A percentile compares a stretch with the other conserved stretches of the same genome.
These are phyloP conservation scores for Pichia pseudocactophila DNA, from an alignment of 805 yeast species.

Conservation along the genomic window DNA sequence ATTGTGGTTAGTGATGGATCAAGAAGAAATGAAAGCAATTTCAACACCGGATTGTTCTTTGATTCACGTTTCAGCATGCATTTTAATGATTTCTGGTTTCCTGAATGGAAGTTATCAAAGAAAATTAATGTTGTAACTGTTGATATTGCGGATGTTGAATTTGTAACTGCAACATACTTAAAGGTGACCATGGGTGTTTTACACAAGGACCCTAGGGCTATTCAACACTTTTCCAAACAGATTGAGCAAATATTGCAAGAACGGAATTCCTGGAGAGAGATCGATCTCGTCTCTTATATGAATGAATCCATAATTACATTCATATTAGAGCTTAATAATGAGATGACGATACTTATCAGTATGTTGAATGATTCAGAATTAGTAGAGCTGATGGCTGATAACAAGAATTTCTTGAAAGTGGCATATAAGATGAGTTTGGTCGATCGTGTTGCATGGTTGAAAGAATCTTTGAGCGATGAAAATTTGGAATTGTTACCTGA, in stretches of 20 bases:
- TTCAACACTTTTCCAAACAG: not conserved
- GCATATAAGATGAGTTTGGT: slow-evolving; percentile 38
- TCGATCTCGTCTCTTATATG: slow-evolving; percentile 31
- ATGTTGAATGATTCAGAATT: slow-evolving; percentile 22
- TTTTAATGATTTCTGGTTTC: slow-evolving; percentile 31
- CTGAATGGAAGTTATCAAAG: slow-evolving; percentile 21
- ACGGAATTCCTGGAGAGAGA: slow-evolving; percentile 37
- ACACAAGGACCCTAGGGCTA: not conserved
- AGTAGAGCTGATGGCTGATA: slow-evolving; percentile 9
- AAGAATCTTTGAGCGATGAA: slow-evolving; percentile 68
- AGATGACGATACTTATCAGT: slow-evolving; percentile 19
- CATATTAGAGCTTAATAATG: slow-evolving; percentile 29
- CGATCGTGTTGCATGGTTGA: slow-evolving; percentile 44
- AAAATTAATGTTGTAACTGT: slow-evolving; percentile 26
- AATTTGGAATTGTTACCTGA: slow-evolving; percentile 87
- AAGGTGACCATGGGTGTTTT: slow-evolving; percentile 12
- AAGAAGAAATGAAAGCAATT: not conserved
- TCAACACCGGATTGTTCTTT: slow-evolving; percentile 16
- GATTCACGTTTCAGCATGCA: slow-evolving; percentile 20
- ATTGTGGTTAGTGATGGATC: slow-evolving; percentile 27
- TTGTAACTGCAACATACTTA: slow-evolving; percentile 33
- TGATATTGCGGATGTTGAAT: slow-evolving; percentile 34
- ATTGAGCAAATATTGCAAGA: not conserved
- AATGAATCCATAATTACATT: slow-evolving; percentile 30
- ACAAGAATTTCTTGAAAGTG: slow-evolving; percentile 23